Evolutionary conservation across 2,329 filamentous ascomycete genomes (phyloP).

Genomic region (Neofusicoccum umdonicola): DNA sequence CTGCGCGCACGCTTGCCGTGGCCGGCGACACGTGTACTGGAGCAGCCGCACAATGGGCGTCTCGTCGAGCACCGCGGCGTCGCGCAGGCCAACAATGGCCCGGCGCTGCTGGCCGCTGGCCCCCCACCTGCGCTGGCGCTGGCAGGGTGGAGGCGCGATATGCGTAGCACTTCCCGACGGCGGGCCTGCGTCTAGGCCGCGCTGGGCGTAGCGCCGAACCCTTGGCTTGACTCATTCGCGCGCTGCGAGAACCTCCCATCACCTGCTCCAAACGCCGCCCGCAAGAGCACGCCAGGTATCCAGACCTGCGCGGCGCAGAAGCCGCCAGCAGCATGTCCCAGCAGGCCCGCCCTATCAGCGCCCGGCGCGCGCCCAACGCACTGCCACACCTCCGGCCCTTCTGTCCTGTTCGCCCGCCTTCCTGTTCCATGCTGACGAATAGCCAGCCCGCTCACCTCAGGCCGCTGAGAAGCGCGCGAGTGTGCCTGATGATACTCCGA

Average conservation of each 20-base stretch:
- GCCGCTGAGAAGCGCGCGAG: conserved; percentile 16
- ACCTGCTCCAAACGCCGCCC: conserved; percentile 14
- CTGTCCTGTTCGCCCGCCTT: conserved; percentile 8
- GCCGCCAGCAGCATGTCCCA: conserved; percentile 8
- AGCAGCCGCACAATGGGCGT: conserved; percentile 4
- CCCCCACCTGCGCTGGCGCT: not conserved
- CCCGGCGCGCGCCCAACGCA: conserved; percentile 2
- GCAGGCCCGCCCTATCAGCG: conserved; percentile 7
- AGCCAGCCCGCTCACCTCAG: conserved; percentile 13
- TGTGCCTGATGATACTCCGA: conserved; percentile 17
- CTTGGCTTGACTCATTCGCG: conserved; percentile 11
- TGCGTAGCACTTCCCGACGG: conserved; percentile 6
- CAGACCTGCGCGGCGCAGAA: conserved; percentile 7
- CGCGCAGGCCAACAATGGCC: conserved; percentile 5
- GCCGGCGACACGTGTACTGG: conserved; percentile 14
- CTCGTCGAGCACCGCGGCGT: conserved; percentile 12
- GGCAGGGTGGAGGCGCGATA: conserved; percentile 1
- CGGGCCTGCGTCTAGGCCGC: not conserved
- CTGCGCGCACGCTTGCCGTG: not conserved
- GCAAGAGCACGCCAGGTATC: conserved; percentile 14
- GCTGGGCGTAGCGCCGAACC: conserved; percentile 10
- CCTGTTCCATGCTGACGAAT: conserved; percentile 14
- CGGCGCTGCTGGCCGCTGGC: conserved; percentile 4
- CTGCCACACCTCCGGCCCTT: conserved; percentile 16
- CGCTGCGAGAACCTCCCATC: conserved; percentile 4